Conservation (phyloP, 495 filamentous ascomycete genomes). For the Xylaria intraflava region DNA sequence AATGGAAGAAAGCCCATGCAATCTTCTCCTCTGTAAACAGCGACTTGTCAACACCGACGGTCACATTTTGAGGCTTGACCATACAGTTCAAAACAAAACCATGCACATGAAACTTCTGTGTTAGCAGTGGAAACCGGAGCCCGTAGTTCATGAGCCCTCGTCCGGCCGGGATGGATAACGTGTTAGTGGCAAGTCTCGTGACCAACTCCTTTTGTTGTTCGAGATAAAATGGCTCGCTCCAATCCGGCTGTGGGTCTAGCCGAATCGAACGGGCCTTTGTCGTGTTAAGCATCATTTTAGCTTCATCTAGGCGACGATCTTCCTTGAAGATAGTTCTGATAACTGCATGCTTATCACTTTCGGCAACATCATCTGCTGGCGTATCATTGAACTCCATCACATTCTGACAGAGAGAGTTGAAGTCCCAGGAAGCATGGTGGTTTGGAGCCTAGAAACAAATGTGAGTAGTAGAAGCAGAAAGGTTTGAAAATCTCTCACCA, state of each 20-base stretch:
- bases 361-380: slow-evolving; percentile 41
- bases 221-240: slow-evolving; percentile 78
- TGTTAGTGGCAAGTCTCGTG: slow-evolving; percentile 75
- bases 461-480: background rate
- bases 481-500: slow-evolving; percentile 16
- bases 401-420: slow-evolving; percentile 53
- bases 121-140: slow-evolving; percentile 74
- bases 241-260: slow-evolving; percentile 66
- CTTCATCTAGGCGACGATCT: slow-evolving; percentile 80
- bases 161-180: slow-evolving; percentile 78
- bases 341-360: slow-evolving; percentile 72
- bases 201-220: slow-evolving; percentile 90
- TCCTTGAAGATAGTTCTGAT: slow-evolving; percentile 83
- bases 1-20: slow-evolving; percentile 97
- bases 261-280: slow-evolving; percentile 67
- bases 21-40: slow-evolving; percentile 90
- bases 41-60: slow-evolving; percentile 75
- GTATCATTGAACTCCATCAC: slow-evolving; percentile 34
- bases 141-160: slow-evolving; percentile 79
- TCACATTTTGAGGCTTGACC: slow-evolving; percentile 85
- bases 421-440: slow-evolving; percentile 66
- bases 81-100: slow-evolving; percentile 84
- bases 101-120: slow-evolving; percentile 78
- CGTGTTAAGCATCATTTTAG: slow-evolving; percentile 69
- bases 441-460: slow-evolving; percentile 40